A percentile compares a stretch with the other conserved stretches of the same genome.
These are phyloP conservation scores for Fusarium decemcellulare DNA, from an alignment of 2,329 filamentous ascomycete species.

Conservation along the genomic window DNA sequence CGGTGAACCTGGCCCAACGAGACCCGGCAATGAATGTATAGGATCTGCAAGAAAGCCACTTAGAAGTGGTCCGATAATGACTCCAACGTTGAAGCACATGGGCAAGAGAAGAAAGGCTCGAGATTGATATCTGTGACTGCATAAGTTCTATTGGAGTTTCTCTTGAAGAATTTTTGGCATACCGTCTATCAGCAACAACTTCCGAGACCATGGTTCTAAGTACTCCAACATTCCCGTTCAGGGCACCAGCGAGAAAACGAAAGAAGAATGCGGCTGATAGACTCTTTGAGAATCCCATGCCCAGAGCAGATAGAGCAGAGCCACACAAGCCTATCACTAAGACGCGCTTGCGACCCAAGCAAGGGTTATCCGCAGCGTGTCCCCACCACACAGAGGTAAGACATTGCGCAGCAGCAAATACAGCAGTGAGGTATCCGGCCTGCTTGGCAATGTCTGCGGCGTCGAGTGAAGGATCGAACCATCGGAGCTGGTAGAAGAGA, in stretches of 20 bases:
- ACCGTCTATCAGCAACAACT: slow-evolving; percentile 38
- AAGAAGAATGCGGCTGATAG: slow-evolving; percentile 31
- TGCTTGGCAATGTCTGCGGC: no score
- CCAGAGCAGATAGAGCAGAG: slow-evolving; percentile 17
- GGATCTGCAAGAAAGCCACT: slow-evolving; percentile 44
- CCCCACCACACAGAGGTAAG: slow-evolving; percentile 39
- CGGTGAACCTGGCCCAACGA: not conserved
- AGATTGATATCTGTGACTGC: slow-evolving; percentile 12
- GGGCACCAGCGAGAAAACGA: slow-evolving; percentile 33
- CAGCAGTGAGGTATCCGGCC: slow-evolving; percentile 33
- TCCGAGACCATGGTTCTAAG: slow-evolving; percentile 43
- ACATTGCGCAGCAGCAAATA: slow-evolving; percentile 39
- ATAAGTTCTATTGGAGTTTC: no score
- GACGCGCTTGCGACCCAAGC: slow-evolving; percentile 37
- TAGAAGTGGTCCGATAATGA: slow-evolving; percentile 43
- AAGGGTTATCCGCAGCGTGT: slow-evolving; percentile 29
- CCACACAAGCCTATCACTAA: slow-evolving; percentile 36
- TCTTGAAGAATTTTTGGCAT: not conserved
- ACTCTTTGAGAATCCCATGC: slow-evolving; percentile 30
- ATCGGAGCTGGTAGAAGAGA: no score
- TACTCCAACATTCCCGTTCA: slow-evolving; percentile 41
- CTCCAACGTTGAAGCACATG: slow-evolving; percentile 43
- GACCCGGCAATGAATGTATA: slow-evolving; percentile 14
- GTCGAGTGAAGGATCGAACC: no score
- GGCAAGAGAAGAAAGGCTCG: slow-evolving; percentile 39